Conservation (phyloP, 306 rosid species). For the Prunus salicina region DNA sequence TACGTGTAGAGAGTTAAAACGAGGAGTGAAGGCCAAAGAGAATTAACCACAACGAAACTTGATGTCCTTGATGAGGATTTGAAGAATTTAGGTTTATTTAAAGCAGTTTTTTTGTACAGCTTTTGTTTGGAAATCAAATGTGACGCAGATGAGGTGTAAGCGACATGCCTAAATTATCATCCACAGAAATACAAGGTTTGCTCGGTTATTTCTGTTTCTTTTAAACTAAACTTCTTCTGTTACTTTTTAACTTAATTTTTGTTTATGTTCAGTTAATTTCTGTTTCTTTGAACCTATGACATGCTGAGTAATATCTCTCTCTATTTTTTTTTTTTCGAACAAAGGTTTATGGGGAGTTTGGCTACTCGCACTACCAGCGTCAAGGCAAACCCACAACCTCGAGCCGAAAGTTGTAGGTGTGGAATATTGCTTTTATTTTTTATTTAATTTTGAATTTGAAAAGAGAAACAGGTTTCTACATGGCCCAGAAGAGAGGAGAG, state of each 20-base stretch:
- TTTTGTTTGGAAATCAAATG: neutral
- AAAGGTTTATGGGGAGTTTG: no score
- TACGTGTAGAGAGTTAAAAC: neutral
- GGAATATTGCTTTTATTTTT: no score
- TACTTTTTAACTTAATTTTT: no score
- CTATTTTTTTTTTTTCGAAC: fast-evolving
- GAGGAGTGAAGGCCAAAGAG: neutral
- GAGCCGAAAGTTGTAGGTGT: no score
- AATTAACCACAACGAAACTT: neutral
- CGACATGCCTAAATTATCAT: neutral
- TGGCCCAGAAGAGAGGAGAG: no score
- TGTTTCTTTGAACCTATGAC: neutral
- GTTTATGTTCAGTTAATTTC: neutral
- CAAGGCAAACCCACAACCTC: no score
- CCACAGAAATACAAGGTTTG: neutral
- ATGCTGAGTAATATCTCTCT: no score
- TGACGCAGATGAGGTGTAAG: constrained; percentile 3
- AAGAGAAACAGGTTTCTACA: no score
- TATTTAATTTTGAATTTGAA: no score
- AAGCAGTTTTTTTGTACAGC: neutral
- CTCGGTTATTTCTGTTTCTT: neutral
- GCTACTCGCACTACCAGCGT: fast-evolving
- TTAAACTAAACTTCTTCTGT: neutral
- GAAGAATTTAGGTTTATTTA: neutral
- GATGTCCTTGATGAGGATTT: neutral